A percentile compares a stretch with the other conserved stretches of the same genome.
Evolutionary conservation across 2,329 filamentous ascomycete species (phyloP).

Genomic region (Thelonectria blattea): DNA sequence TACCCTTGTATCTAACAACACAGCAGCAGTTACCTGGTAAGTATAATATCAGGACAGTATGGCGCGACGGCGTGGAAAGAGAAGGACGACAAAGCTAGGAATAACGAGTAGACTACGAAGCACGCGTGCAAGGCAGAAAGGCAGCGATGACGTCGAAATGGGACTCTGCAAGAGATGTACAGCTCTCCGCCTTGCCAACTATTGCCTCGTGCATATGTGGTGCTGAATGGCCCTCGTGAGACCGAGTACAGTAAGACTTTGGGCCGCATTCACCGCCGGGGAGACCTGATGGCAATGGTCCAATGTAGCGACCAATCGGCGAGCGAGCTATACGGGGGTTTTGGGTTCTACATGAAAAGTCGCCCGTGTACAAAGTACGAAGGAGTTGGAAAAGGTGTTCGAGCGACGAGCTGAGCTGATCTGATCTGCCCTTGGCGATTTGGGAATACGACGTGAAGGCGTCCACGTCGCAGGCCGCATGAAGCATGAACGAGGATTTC

Average conservation of each 20-base stretch:
- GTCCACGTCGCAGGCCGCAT: too few species aligned
- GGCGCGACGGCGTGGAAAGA: neutral
- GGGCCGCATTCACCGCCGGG: neutral
- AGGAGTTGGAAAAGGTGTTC: neutral
- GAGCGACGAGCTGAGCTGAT: too few species aligned
- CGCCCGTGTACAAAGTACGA: neutral
- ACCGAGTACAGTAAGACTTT: neutral
- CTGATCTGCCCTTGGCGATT: too few species aligned
- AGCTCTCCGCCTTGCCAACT: neutral
- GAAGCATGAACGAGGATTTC: too few species aligned
- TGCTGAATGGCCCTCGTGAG: neutral
- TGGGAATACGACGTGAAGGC: too few species aligned
- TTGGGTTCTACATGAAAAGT: too few species aligned
- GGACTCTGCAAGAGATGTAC: neutral
- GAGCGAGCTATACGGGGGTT: too few species aligned
- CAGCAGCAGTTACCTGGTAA: neutral
- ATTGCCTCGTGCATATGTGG: neutral
- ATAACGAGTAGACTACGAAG: neutral
- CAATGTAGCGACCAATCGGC: too few species aligned
- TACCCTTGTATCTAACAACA: constrained; percentile 7
- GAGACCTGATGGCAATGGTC: neutral
- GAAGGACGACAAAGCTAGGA: neutral
- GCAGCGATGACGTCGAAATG: neutral
- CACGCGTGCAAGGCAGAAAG: neutral
- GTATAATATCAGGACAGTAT: too few species aligned